Evolutionary conservation across 2,329 filamentous ascomycete genomes (phyloP).

Genomic region (Trichothecium sympodiale): DNA sequence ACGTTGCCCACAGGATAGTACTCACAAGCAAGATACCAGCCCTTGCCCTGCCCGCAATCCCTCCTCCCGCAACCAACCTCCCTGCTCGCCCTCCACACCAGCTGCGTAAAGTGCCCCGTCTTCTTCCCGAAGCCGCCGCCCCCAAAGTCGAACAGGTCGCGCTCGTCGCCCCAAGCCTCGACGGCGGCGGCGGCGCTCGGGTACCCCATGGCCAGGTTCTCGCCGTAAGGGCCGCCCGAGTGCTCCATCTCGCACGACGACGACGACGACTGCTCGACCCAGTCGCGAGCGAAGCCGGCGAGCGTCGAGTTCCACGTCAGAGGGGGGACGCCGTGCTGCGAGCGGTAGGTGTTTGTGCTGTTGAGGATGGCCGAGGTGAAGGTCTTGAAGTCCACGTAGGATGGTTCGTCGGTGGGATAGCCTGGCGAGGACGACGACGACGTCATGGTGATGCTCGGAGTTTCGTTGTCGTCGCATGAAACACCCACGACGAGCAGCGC

Average conservation of each 20-base stretch:
- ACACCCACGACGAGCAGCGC: conserved; percentile 2
- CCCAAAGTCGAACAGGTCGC: conserved; percentile 45
- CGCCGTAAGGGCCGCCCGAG: conserved; percentile 54
- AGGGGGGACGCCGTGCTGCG: conserved; percentile 45
- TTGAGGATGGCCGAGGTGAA: conserved; percentile 49
- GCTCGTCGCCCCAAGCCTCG: conserved; percentile 51
- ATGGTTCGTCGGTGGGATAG: conserved; percentile 23
- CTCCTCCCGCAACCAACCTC: conserved; percentile 43
- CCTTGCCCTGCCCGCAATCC: conserved; percentile 29
- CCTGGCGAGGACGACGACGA: conserved; percentile 21
- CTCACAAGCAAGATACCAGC: conserved; percentile 60
- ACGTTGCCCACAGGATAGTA: conserved; percentile 60
- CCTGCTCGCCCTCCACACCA: conserved; percentile 57
- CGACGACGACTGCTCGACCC: conserved; percentile 21
- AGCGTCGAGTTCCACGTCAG: conserved; percentile 57
- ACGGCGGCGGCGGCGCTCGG: conserved; percentile 45
- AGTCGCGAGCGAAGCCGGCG: conserved; percentile 40
- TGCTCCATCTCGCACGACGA: conserved; percentile 37
- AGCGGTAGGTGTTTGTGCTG: conserved; percentile 55
- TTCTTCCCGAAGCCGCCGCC: conserved; percentile 42
- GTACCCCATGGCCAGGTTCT: conserved; percentile 64
- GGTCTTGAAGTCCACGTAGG: conserved; percentile 15
- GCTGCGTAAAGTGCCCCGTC: conserved; percentile 63
- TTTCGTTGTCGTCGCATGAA: background rate
- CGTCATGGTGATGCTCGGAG: conserved; percentile 1